Base-by-base conservation (phyloP, 108 stramenopile species). In the Nitzschia inconspicua region DNA sequence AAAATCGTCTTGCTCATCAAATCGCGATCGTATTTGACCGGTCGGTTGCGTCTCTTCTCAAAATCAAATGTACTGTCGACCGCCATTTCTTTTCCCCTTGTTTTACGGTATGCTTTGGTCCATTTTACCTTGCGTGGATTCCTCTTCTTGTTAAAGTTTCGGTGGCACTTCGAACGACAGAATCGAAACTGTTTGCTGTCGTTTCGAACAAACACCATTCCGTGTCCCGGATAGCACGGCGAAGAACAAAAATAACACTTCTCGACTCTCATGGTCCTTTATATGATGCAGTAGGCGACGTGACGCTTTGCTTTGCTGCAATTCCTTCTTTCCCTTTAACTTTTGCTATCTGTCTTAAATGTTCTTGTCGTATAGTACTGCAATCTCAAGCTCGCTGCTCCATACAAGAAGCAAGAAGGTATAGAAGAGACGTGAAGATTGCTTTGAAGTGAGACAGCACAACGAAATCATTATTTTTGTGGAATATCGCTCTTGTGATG, bases 111-210 rank as follows among this genome's bases (percentile, higher is more conserved):
- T 49, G 98, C 96, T 80, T 98, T 99, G 29, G 99, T 98, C 99
- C 99, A 99, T 47, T 93, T 92, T 13, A 96, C 91, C 80, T 99
- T 98, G 32, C 99, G 86, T 6, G 99, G 99, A 66, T 99, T 99
- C 61, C 98, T 84, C 72, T 99, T 99, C 77, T 94, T 94, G 60
- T 94, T 95, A 70, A 99, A 99, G 66, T 96, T 95, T 37, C 91
- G 85, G 82, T 97, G 97, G 79, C 99, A 99, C 83, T 99, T 99
- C 18, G 98, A 96, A 28, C 99, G 91, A 65, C 99, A 99, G 76
- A 99, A 99, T 16, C 93, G 91, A 61, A 99, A 99, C 55, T 92
- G 87, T 79, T 99, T 99, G 65, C 87, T 82, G 75, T 99, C 99
- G 73, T 99, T 99, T 34, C 99, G 86, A 43, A 96, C 99, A 69